Conservation (phyloP, 257 asterid genomes). For the Nicotiana tomentosiformis region DNA sequence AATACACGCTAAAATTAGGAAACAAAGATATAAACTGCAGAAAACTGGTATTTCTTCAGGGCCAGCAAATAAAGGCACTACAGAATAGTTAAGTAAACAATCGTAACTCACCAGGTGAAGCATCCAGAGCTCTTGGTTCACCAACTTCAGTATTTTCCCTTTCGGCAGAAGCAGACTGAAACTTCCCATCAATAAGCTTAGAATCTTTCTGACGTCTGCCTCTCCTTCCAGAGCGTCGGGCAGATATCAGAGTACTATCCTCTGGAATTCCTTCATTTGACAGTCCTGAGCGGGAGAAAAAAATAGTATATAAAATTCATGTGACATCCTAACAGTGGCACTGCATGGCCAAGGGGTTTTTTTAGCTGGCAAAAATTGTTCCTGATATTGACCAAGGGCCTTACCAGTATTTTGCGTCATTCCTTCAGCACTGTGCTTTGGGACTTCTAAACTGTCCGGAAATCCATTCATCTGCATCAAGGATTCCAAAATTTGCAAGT, state of each 20-base stretch:
- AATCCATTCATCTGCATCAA: slow-evolving; percentile 40
- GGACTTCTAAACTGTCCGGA: slow-evolving; percentile 25
- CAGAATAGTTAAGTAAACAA: slow-evolving; percentile 5
- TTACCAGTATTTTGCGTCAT: slow-evolving; percentile 38
- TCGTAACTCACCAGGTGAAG: slow-evolving; percentile 35
- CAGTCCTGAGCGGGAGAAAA: slow-evolving; percentile 27
- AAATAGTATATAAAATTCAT: neutral
- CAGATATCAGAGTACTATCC: slow-evolving; percentile 42
- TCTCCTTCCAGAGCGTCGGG: slow-evolving; percentile 64
- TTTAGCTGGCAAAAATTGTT: slow-evolving; percentile 6
- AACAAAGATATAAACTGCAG: neutral
- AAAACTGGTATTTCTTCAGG: neutral
- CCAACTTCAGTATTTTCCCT: slow-evolving; percentile 48
- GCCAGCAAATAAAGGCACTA: neutral
- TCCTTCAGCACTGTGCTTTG: slow-evolving; percentile 29
- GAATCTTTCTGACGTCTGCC: slow-evolving; percentile 55
- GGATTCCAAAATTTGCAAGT: slow-evolving; percentile 27
- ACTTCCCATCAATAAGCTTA: slow-evolving; percentile 39
- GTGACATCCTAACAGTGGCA: neutral
- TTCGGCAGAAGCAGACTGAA: slow-evolving; percentile 32
- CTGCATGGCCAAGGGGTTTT: neutral
- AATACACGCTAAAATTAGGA: neutral
- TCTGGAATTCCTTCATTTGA: slow-evolving; percentile 44
- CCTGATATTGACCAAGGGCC: neutral
- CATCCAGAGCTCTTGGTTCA: slow-evolving; percentile 31